Evolutionary conservation across 257 asterid genomes (phyloP), one percentile per base, ranked within the genome.

Genomic region (Primulina huaijiensis): DNA sequence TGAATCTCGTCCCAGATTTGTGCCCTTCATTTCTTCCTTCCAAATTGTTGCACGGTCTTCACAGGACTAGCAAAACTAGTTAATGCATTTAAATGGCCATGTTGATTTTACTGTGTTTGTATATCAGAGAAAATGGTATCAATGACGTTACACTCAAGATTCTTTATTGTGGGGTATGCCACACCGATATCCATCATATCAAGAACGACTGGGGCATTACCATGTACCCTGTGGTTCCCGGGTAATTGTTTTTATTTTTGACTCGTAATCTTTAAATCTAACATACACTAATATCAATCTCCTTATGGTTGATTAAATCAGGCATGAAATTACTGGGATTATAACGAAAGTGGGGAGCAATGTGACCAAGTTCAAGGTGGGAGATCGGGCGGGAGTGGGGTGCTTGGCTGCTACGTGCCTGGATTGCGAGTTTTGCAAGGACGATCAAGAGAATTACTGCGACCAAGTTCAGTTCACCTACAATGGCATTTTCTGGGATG

Each of bases 401-500:
- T 92, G 93, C 84, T 40, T 90, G 79, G 92, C 95, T 2, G 98
- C 96, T 1, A 77, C 97, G 0, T 92, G 97, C 74, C 70, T 88
- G 79, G 73, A 82, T 8, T 92, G 97, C 4, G 98, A 92, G 4
- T 85, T 19, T 59, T 92, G 98, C 76, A 58, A 69, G 5, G 80
- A 64, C 0, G 88, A 82, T 0, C 92, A 87, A 12, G 98, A 92
- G 65, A 92, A 92, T 46, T 92, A 92, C 78, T 92, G 98, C 17
- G 95, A 88, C 40, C 40, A 83, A 5, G 79, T 90, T 16, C 95
- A 87, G 63, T 87, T 87, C 43, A 88, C 86, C 0, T 90, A 87
- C 57, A 92, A 90, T 72, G 96, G 93, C 70, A 82, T 90, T 55
- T 90, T 88, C 67, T 90, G 97, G 98, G 98, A 92, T 59, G 97